These are phyloP conservation scores for Acacia confusa DNA, from an alignment of 306 rosid genomes.

Conservation along the genomic window DNA sequence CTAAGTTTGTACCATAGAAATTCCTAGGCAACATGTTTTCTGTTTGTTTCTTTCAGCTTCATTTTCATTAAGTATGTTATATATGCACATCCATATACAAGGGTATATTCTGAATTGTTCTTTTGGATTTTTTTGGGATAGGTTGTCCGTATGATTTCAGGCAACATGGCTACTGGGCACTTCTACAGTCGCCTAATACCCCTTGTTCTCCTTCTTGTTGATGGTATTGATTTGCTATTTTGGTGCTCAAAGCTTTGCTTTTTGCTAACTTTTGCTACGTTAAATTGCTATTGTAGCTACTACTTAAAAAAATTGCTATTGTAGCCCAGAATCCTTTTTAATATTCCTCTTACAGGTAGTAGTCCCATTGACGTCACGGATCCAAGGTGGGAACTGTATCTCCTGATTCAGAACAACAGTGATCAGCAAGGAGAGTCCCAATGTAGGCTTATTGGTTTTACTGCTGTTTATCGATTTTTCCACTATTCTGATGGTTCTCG, in stretches of 20 bases:
- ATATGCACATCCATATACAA: constrained; percentile 7
- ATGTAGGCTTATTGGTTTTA: constrained; percentile 68
- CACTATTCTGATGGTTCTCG: constrained; percentile 81
- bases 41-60: constrained; percentile 4
- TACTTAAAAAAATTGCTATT: background rate
- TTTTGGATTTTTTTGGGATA: constrained; percentile 31
- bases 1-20: background rate
- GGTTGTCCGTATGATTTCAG: constrained; percentile 81
- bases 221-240: constrained; percentile 53
- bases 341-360: constrained; percentile 56
- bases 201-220: constrained; percentile 86
- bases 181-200: constrained; percentile 84
- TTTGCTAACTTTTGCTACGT: constrained; percentile 3
- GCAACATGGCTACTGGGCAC: constrained; percentile 71
- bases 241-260: background rate
- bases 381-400: constrained; percentile 86
- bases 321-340: background rate
- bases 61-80: background rate
- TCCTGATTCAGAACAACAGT: constrained; percentile 58
- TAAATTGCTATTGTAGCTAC: constrained; percentile 1
- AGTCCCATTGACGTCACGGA: constrained; percentile 88
- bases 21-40: background rate
- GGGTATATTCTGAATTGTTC: constrained; percentile 17
- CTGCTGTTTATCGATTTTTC: constrained; percentile 85
- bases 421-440: constrained; percentile 52